These are phyloP conservation scores for Aspergillus arachidicola DNA, from an alignment of 2,329 filamentous ascomycete genomes.

Conservation along the genomic window DNA sequence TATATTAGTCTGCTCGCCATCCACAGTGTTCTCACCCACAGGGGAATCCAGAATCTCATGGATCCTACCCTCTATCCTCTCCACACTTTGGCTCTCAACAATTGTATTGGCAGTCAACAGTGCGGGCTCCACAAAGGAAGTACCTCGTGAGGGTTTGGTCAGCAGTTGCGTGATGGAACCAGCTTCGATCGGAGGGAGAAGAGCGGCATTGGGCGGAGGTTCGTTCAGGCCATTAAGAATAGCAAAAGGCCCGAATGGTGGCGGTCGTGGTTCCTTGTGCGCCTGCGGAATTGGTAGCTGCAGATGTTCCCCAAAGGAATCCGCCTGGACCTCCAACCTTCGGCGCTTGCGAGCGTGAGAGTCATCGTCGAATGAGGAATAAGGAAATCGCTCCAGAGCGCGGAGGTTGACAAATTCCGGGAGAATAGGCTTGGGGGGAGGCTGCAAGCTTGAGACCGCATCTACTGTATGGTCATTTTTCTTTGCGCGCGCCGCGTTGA, in stretches of 20 bases:
- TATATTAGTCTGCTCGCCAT: conserved; percentile 18
- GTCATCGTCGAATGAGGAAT: conserved; percentile 43
- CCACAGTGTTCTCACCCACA: conserved; percentile 24
- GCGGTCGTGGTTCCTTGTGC: conserved; percentile 49
- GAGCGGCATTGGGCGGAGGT: conserved; percentile 62
- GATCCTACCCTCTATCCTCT: conserved; percentile 37
- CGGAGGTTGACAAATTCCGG: conserved; percentile 53
- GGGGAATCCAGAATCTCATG: conserved; percentile 38
- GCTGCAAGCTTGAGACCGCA: conserved; percentile 36
- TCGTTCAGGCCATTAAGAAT: conserved; percentile 64
- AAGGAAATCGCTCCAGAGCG: conserved; percentile 48
- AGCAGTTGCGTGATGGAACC: conserved; percentile 45
- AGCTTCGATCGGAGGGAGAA: conserved; percentile 63
- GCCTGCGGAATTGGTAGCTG: conserved; percentile 51
- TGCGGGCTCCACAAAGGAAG: conserved; percentile 26
- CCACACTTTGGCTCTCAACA: conserved; percentile 27
- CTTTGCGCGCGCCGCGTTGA: conserved; percentile 40
- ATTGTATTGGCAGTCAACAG: conserved; percentile 19
- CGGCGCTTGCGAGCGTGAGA: conserved; percentile 46
- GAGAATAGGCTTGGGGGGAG: conserved; percentile 43
- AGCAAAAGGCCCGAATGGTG: conserved; percentile 48
- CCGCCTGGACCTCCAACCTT: conserved; percentile 44
- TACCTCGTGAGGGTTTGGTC: conserved; percentile 36
- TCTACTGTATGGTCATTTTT: conserved; percentile 36
- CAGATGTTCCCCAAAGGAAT: conserved; percentile 47